Evolutionary conservation across 805 yeast species (phyloP).

Genomic region (Zygoascus biomembranicola): DNA sequence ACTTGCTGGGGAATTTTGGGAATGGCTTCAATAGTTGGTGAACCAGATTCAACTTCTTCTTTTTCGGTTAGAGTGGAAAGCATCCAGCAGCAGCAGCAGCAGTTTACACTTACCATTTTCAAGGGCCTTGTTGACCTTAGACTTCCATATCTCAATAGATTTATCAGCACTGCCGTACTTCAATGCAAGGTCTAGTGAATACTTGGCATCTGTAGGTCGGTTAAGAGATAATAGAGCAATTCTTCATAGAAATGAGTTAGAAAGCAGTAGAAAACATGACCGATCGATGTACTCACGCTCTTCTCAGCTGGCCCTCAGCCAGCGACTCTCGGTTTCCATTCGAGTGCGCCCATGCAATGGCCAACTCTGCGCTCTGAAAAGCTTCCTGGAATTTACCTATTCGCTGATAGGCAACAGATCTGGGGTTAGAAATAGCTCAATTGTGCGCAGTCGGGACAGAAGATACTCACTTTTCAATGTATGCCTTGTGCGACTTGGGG

Average conservation of each 20-base stretch:
- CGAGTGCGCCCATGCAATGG: conserved; percentile 12
- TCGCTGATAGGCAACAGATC: conserved; percentile 17
- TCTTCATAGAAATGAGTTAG: conserved; percentile 1
- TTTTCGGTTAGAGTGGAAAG: not conserved
- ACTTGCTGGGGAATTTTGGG: not conserved
- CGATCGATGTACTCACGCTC: conserved; percentile 18
- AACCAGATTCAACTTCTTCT: not conserved
- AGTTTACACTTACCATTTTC: conserved; percentile 33
- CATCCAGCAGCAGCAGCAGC: not conserved
- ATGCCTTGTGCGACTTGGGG: conserved; percentile 2
- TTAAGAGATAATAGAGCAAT: conserved; percentile 21
- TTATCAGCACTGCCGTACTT: conserved; percentile 14
- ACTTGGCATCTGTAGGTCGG: conserved; percentile 21
- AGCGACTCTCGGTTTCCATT: conserved; percentile 13
- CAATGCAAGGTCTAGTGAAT: conserved; percentile 18
- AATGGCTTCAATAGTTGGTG: not conserved
- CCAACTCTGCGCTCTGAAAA: conserved; percentile 15
- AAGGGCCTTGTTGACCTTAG: conserved; percentile 45
- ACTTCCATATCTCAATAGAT: conserved; percentile 15
- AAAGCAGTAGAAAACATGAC: not conserved
- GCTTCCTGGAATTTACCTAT: conserved; percentile 14
- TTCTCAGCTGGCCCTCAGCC: conserved; percentile 26
- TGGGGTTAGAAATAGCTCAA: conserved; percentile 3
- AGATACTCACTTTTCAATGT: conserved; percentile 7
- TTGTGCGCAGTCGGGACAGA: not conserved